Conservation (phyloP, 192 early-diverging fungal genomes). For the Chytriomyces confervae region DNA sequence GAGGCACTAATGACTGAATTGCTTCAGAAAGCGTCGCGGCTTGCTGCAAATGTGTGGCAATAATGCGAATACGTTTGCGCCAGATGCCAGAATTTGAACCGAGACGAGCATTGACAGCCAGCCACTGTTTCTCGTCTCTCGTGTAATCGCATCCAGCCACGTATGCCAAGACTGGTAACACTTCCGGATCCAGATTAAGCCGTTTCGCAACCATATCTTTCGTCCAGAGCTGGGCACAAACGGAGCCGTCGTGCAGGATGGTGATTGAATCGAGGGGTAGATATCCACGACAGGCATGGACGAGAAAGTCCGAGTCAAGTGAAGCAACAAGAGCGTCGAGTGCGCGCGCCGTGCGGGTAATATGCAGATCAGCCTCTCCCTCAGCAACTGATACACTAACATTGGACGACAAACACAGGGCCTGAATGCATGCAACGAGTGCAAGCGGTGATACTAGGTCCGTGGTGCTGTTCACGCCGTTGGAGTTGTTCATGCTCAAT, state of each 20-base stretch:
- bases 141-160: conserved; percentile 33
- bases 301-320: conserved; percentile 35
- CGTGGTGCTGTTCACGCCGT: background rate
- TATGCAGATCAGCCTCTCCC: conserved; percentile 28
- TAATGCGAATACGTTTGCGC: background rate
- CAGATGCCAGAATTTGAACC: background rate
- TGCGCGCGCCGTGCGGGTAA: conserved; percentile 3
- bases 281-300: conserved; percentile 24
- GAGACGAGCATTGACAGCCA: conserved; percentile 7
- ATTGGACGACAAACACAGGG: background rate
- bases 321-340: conserved; percentile 9
- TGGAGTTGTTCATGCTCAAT: background rate
- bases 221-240: conserved; percentile 15
- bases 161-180: conserved; percentile 22
- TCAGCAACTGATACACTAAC: conserved; percentile 9
- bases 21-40: background rate
- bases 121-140: background rate
- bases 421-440: conserved; percentile 29
- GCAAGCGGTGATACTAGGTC: conserved; percentile 10
- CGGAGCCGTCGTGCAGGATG: background rate
- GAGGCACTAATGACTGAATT: conserved; percentile 9
- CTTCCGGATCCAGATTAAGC: background rate
- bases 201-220: background rate
- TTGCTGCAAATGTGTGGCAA: background rate
- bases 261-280: conserved; percentile 27